Evolutionary conservation across 176 grass and related monocot species (phyloP).

Genomic region (Carex parvula): DNA sequence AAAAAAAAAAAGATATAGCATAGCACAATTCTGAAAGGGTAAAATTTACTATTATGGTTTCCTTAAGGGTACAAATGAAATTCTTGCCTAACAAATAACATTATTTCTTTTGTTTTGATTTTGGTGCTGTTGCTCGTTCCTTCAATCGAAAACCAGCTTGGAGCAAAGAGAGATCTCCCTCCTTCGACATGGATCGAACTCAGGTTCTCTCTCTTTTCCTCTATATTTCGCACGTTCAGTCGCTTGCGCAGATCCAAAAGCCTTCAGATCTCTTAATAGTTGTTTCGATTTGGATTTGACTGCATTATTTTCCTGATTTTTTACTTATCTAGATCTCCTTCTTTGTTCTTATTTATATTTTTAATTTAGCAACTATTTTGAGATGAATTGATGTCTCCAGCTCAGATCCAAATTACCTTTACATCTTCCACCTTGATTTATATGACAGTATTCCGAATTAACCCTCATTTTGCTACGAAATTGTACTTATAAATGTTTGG

Average conservation of each 20-base stretch:
- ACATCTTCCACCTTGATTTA: neutral
- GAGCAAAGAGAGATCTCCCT: constrained; percentile 7
- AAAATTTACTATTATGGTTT: neutral
- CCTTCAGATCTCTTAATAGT: neutral
- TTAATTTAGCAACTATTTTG: neutral
- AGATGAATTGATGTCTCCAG: neutral
- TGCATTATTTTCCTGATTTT: constrained; percentile 16
- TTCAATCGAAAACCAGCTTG: constrained; percentile 19
- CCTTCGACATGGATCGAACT: constrained; percentile 25
- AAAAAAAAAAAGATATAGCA: neutral
- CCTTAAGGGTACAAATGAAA: neutral
- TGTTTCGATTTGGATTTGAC: constrained; percentile 12
- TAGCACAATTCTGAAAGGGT: neutral
- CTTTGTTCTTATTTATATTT: neutral
- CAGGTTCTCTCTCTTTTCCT: constrained; percentile 9
- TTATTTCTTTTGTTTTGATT: neutral
- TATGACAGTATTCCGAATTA: neutral
- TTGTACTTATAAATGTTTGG: neutral
- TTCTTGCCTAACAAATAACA: neutral
- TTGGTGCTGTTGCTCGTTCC: neutral
- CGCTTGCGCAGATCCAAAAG: constrained; percentile 3
- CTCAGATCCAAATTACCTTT: constrained; percentile 10
- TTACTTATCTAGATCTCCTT: neutral
- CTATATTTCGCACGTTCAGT: neutral
- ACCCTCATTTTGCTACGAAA: neutral